Conservation (phyloP, 108 stramenopile genomes). For the Pseudonitzschia pungens region DNA sequence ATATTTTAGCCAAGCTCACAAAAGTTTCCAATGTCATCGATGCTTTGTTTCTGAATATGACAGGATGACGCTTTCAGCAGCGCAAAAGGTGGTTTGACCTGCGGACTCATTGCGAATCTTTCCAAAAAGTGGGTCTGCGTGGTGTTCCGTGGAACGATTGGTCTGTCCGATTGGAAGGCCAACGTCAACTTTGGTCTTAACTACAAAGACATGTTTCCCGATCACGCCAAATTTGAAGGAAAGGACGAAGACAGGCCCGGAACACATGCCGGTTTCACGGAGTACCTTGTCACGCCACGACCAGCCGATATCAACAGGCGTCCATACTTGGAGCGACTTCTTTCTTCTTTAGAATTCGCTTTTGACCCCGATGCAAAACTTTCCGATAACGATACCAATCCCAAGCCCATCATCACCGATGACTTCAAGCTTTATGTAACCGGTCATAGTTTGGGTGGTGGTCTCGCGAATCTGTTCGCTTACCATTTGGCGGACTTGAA, state of each 20-base stretch:
- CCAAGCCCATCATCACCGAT: constrained; percentile 12
- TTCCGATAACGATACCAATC: background rate
- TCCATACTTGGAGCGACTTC: background rate
- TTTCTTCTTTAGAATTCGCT: background rate
- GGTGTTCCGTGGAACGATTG: background rate
- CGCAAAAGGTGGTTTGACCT: background rate
- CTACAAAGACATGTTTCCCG: background rate
- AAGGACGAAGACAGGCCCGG: background rate
- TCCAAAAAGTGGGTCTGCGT: background rate
- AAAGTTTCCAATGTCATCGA: background rate
- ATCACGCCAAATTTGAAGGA: background rate
- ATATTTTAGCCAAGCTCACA: background rate
- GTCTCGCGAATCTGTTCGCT: constrained; percentile 50
- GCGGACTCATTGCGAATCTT: background rate
- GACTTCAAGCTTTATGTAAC: constrained; percentile 54
- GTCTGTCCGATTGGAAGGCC: background rate
- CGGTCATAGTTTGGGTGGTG: constrained; percentile 65
- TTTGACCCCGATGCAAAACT: background rate
- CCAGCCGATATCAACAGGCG: background rate
- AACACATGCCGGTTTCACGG: background rate
- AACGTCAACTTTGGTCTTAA: background rate
- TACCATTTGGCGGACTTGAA: constrained; percentile 51
- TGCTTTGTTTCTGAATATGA: background rate
- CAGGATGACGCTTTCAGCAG: background rate
- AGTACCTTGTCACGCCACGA: background rate